Evolutionary conservation across 768 basidiomycete species (phyloP).

Genomic region (Lactifluus hygrophoroides): DNA sequence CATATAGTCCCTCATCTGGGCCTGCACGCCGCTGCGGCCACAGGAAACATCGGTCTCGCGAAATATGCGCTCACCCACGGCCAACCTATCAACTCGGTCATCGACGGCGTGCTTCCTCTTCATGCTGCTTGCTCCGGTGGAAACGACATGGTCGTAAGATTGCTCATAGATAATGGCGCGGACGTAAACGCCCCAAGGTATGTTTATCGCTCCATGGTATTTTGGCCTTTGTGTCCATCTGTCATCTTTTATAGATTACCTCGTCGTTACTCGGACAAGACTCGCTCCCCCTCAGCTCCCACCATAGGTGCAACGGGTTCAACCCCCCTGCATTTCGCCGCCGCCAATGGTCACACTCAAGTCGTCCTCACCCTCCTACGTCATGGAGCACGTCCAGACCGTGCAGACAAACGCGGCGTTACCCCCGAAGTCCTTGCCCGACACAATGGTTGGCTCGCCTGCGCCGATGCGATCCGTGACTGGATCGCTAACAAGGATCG

Average conservation of each 20-base stretch:
- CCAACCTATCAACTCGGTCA: slow-evolving; percentile 92
- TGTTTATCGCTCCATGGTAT: neutral
- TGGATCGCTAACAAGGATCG: slow-evolving; percentile 58
- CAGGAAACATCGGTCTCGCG: slow-evolving; percentile 87
- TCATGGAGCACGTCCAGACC: slow-evolving; percentile 73
- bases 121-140: slow-evolving; percentile 94
- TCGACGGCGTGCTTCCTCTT: slow-evolving; percentile 93
- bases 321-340: slow-evolving; percentile 94
- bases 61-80: slow-evolving; percentile 90
- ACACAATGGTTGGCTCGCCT: slow-evolving; percentile 71
- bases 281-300: slow-evolving; percentile 54
- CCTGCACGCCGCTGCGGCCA: slow-evolving; percentile 66
- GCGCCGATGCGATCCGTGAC: slow-evolving; percentile 61
- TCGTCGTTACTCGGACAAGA: slow-evolving; percentile 65
- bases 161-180: slow-evolving; percentile 90
- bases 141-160: slow-evolving; percentile 75
- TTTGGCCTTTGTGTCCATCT: neutral
- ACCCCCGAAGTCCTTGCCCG: slow-evolving; percentile 80
- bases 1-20: slow-evolving; percentile 68
- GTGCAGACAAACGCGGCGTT: slow-evolving; percentile 84
- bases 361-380: slow-evolving; percentile 75
- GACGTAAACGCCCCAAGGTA: slow-evolving; percentile 95
- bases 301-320: slow-evolving; percentile 81
- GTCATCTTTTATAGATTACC: slow-evolving; percentile 42
- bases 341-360: slow-evolving; percentile 82